Evolutionary conservation across 768 basidiomycete genomes (phyloP).

Genomic region (Macrolepiota fuliginosa): DNA sequence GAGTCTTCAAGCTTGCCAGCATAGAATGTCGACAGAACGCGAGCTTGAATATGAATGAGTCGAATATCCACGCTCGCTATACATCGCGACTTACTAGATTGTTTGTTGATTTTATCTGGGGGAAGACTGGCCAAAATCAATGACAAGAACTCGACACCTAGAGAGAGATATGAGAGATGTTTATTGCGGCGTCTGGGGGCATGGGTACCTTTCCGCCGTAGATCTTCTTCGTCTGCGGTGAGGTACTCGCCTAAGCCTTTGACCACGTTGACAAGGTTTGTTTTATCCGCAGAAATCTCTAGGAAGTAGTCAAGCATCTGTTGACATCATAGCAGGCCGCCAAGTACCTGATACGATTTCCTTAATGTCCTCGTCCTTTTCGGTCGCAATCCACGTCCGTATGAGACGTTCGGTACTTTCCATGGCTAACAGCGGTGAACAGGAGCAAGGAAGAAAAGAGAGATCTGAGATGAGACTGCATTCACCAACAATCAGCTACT

Average conservation of each 20-base stretch:
- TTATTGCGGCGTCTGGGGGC: neutral
- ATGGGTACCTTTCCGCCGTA: slow-evolving; percentile 72
- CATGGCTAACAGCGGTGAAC: slow-evolving; percentile 24
- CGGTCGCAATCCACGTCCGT: slow-evolving; percentile 71
- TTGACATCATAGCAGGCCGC: neutral
- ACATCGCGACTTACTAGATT: slow-evolving; percentile 62
- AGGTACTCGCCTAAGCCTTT: slow-evolving; percentile 86
- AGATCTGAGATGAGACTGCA: slow-evolving; percentile 8
- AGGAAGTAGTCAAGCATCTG: slow-evolving; percentile 11
- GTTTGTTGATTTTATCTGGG: slow-evolving; percentile 63
- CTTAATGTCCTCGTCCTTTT: slow-evolving; percentile 56
- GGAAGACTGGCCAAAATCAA: slow-evolving; percentile 63
- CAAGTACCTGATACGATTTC: slow-evolving; percentile 58
- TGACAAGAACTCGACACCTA: slow-evolving; percentile 86
- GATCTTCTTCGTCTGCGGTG: slow-evolving; percentile 77
- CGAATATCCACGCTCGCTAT: neutral
- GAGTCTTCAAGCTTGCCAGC: slow-evolving; percentile 84
- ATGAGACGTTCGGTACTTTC: slow-evolving; percentile 47
- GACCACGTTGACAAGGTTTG: slow-evolving; percentile 73
- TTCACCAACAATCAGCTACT: neutral
- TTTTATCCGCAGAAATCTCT: slow-evolving; percentile 51
- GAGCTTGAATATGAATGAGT: slow-evolving; percentile 44
- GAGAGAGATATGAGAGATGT: neutral
- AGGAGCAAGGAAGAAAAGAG: neutral
- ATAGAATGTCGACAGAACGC: slow-evolving; percentile 81